Evolutionary conservation across 371 early-diverging fungal species (phyloP).

Genomic region (Mucor racemosus): DNA sequence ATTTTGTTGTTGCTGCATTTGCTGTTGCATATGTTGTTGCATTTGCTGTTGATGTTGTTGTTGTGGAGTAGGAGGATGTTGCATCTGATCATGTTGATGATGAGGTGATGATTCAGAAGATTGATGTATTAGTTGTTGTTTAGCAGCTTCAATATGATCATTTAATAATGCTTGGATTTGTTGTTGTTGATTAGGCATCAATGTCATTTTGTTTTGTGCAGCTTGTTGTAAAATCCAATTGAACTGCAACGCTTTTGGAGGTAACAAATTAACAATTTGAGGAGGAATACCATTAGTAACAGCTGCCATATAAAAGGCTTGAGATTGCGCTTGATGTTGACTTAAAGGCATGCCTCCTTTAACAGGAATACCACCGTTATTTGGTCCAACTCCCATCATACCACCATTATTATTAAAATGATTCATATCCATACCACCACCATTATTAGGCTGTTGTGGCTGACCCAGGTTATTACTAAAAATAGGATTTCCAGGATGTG

Average conservation of each 20-base stretch:
- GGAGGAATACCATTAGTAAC: conserved; percentile 38
- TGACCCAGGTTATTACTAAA: background rate
- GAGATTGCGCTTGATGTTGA: conserved; percentile 34
- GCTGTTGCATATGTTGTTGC: too few relatives aligned
- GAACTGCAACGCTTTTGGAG: conserved; percentile 40
- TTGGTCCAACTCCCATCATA: background rate
- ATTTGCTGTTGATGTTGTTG: too few relatives aligned
- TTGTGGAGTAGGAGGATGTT: too few relatives aligned
- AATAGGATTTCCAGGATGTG: background rate
- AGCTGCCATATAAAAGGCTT: conserved; percentile 39
- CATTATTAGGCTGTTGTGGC: background rate
- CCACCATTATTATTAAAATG: background rate
- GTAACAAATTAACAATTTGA: conserved; percentile 36
- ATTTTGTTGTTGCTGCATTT: too few relatives aligned
- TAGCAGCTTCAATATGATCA: conserved; percentile 30
- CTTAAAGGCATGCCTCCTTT: conserved; percentile 27
- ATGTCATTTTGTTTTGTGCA: conserved; percentile 28
- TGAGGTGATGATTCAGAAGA: background rate
- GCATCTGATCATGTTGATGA: background rate
- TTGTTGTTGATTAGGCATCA: conserved; percentile 34
- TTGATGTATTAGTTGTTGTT: conserved; percentile 21
- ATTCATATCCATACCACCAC: background rate
- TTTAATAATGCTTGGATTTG: conserved; percentile 31
- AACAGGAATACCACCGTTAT: conserved; percentile 19
- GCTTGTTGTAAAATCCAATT: conserved; percentile 42